Percentiles rank a stretch among this genome's conserved stretches.
Evolutionary conservation across 2,329 filamentous ascomycete species (phyloP).

Genomic region (Bipolaris bicolor): DNA sequence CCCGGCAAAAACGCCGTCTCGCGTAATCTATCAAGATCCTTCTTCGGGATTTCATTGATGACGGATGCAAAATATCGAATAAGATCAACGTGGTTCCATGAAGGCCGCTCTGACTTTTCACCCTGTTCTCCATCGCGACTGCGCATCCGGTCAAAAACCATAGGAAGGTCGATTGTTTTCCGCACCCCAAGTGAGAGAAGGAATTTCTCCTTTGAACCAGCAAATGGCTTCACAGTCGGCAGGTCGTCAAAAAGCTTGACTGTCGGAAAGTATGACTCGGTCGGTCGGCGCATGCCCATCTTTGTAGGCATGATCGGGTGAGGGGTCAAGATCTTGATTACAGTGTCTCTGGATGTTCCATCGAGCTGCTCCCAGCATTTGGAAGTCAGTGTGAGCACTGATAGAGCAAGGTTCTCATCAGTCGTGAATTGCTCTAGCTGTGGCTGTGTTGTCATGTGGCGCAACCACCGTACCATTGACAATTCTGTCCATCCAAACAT

Average conservation of each 20-base stretch:
- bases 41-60: slow-evolving; percentile 80
- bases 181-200: slow-evolving; percentile 82
- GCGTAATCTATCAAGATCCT: slow-evolving; percentile 79
- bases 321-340: slow-evolving; percentile 68
- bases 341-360: slow-evolving; percentile 66
- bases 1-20: slow-evolving; percentile 81
- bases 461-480: slow-evolving; percentile 83
- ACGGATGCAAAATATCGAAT: slow-evolving; percentile 95
- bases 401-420: slow-evolving; percentile 74
- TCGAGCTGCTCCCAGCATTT: slow-evolving; percentile 89
- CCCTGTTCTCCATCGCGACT: slow-evolving; percentile 59
- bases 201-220: slow-evolving; percentile 89
- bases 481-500: slow-evolving; percentile 86
- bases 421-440: slow-evolving; percentile 68
- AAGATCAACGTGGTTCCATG: slow-evolving; percentile 92
- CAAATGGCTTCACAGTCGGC: slow-evolving; percentile 74
- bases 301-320: slow-evolving; percentile 87
- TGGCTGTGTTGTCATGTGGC: slow-evolving; percentile 70
- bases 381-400: slow-evolving; percentile 79
- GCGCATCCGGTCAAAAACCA: slow-evolving; percentile 87
- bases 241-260: slow-evolving; percentile 95
- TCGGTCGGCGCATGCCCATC: slow-evolving; percentile 82
- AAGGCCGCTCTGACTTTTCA: slow-evolving; percentile 53
- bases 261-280: slow-evolving; percentile 88
- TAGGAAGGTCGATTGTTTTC: slow-evolving; percentile 92